Percentiles rank a stretch among this genome's conserved stretches.
Conservation (phyloP, 768 basidiomycete species). For the Podaxis sp. region DNA sequence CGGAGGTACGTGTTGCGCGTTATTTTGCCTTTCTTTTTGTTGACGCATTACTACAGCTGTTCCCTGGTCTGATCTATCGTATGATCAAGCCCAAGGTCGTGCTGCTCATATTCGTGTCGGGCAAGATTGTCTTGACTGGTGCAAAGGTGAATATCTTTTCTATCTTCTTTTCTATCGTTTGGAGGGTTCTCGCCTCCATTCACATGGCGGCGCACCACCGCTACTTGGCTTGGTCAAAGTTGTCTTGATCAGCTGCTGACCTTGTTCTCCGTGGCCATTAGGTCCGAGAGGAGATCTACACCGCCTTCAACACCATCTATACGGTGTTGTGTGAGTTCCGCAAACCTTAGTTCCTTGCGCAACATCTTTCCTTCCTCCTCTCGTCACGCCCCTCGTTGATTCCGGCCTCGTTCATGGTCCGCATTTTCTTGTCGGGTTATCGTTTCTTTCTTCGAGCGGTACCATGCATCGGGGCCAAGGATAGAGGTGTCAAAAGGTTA, state of each 20-base stretch:
- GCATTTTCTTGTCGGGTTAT: slow-evolving; percentile 14
- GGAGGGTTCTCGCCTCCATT: slow-evolving; percentile 17
- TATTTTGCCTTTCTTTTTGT: not conserved
- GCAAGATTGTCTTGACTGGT: slow-evolving; percentile 98
- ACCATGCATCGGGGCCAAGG: slow-evolving; percentile 21
- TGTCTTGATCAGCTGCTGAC: slow-evolving; percentile 45
- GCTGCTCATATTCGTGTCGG: slow-evolving; percentile 96
- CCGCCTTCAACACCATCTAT: slow-evolving; percentile 99
- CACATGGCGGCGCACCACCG: slow-evolving; percentile 19
- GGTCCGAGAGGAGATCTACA: slow-evolving; percentile 99
- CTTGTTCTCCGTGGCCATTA: slow-evolving; percentile 41
- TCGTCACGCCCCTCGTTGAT: slow-evolving; percentile 20
- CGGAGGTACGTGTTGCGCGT: slow-evolving; percentile 63
- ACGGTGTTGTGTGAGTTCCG: slow-evolving; percentile 95
- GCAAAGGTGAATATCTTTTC: slow-evolving; percentile 76
- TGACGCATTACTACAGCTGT: slow-evolving; percentile 58
- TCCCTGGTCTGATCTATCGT: slow-evolving; percentile 98
- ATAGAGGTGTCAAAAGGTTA: slow-evolving; percentile 22
- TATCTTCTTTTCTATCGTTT: slow-evolving; percentile 19
- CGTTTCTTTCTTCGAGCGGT: slow-evolving; percentile 13
- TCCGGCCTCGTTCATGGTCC: slow-evolving; percentile 19
- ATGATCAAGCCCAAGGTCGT: slow-evolving; percentile 99
- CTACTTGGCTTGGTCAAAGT: slow-evolving; percentile 16
- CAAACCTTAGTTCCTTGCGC: slow-evolving; percentile 57
- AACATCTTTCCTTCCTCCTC: slow-evolving; percentile 15